Evolutionary conservation across 129 eudicot genomes (phyloP).

Genomic region (Artemisia argyi): DNA sequence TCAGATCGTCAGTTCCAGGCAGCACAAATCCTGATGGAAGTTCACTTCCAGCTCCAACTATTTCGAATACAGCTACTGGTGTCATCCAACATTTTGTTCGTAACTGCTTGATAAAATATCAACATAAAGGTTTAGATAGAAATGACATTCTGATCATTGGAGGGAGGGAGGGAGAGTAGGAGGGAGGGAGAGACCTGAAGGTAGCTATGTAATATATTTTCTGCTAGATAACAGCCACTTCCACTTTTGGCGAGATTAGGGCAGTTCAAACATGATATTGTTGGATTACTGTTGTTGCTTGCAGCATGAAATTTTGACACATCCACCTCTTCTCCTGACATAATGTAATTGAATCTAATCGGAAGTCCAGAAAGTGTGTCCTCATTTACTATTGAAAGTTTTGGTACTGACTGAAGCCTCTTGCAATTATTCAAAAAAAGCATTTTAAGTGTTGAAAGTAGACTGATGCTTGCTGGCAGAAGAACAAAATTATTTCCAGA

Average conservation of each 20-base stretch:
- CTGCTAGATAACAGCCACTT: neutral
- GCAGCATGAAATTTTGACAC: conserved; percentile 5
- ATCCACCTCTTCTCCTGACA: conserved; percentile 15
- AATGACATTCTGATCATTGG: neutral
- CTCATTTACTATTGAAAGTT: conserved; percentile 24
- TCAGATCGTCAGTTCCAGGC: neutral
- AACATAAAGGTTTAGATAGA: too few species aligned
- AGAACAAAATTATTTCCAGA: conserved; percentile 27
- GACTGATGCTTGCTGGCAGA: conserved; percentile 15
- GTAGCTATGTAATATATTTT: conserved; percentile 6
- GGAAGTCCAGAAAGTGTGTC: conserved; percentile 20
- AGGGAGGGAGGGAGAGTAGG: neutral
- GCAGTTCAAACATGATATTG: conserved; percentile 28
- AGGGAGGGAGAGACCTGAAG: neutral
- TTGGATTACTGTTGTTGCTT: conserved; percentile 17
- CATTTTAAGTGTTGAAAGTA: conserved; percentile 24
- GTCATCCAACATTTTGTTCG: conserved; percentile 11
- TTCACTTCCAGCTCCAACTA: conserved; percentile 19
- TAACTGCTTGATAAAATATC: neutral
- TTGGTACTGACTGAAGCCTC: conserved; percentile 19
- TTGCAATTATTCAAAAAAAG: conserved; percentile 28
- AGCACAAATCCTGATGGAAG: conserved; percentile 3
- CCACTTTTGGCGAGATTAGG: conserved; percentile 12
- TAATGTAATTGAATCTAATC: conserved; percentile 13
- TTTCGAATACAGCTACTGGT: conserved; percentile 20